Evolutionary conservation across 2,329 filamentous ascomycete species (phyloP).

Genomic region (Pezicula rhizophila): DNA sequence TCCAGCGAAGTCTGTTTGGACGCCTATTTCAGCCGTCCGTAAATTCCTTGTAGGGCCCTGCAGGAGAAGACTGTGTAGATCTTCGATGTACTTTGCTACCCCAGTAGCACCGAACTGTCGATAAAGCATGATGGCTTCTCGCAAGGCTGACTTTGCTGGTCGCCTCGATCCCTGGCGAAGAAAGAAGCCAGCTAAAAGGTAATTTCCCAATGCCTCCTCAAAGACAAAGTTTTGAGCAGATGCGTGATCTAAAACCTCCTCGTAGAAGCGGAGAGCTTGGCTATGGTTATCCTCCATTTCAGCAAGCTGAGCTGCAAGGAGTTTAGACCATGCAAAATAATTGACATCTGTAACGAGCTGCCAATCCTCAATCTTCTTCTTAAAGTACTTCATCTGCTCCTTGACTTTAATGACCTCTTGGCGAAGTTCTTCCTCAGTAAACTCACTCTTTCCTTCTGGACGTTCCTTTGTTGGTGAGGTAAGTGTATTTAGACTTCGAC

Average conservation of each 20-base stretch:
- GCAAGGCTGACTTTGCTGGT: constrained; percentile 62
- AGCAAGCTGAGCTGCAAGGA: constrained; percentile 62
- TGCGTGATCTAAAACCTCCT: constrained; percentile 66
- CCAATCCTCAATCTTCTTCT: constrained; percentile 58
- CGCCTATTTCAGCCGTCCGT: constrained; percentile 54
- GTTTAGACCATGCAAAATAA: constrained; percentile 62
- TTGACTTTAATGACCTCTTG: constrained; percentile 43
- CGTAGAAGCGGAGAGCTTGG: constrained; percentile 56
- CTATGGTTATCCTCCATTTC: constrained; percentile 56
- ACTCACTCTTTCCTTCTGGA: background rate
- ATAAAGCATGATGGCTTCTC: constrained; percentile 63
- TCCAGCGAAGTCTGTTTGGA: constrained; percentile 66
- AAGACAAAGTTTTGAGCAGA: constrained; percentile 60
- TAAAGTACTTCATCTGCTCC: constrained; percentile 46
- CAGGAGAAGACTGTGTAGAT: constrained; percentile 62
- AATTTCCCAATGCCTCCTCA: constrained; percentile 68
- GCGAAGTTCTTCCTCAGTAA: constrained; percentile 34
- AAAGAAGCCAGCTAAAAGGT: constrained; percentile 68
- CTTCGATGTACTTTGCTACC: constrained; percentile 61
- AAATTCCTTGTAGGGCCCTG: constrained; percentile 54
- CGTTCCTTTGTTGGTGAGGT: background rate
- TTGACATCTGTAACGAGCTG: constrained; percentile 61
- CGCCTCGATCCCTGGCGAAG: constrained; percentile 58
- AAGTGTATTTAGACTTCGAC: constrained; percentile 19
- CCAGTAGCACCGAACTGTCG: constrained; percentile 63